Conservation (phyloP, 495 filamentous ascomycete species). For the Podospora conica region DNA sequence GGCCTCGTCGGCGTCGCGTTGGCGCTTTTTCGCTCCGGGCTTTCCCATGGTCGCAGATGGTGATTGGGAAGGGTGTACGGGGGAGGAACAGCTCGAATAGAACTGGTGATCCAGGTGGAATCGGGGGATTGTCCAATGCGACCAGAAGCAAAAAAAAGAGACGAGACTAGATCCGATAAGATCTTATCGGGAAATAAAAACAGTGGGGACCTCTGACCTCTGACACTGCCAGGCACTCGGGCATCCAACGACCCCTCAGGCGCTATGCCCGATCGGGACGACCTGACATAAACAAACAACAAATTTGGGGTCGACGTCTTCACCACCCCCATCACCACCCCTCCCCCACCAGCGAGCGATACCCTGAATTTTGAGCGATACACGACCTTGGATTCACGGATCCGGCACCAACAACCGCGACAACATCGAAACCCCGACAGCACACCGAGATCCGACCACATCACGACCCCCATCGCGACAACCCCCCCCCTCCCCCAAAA, state of each 20-base stretch:
- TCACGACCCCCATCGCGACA: not conserved
- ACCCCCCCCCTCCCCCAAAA: not conserved
- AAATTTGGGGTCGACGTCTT: not conserved
- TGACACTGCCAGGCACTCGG: not conserved
- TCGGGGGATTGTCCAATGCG: too few species aligned
- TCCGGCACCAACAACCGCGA: not conserved
- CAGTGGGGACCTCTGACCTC: not conserved
- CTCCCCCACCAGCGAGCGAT: not conserved
- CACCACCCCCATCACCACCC: not conserved
- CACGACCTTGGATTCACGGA: not conserved
- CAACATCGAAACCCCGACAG: not conserved
- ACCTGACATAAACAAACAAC: not conserved
- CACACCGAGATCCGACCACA: too few species aligned
- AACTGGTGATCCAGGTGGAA: not conserved
- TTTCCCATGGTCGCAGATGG: constrained; percentile 29
- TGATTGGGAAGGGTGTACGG: not conserved
- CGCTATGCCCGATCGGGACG: not conserved
- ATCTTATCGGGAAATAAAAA: not conserved
- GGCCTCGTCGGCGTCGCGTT: constrained; percentile 24
- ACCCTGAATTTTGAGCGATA: not conserved
- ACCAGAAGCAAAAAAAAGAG: not conserved
- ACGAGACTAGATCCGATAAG: not conserved
- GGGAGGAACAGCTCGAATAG: not conserved
- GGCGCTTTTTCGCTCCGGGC: constrained; percentile 31
- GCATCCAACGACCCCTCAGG: not conserved